Percentiles rank a stretch among this genome's conserved stretches.
Evolutionary conservation across 2,329 filamentous ascomycete species (phyloP).

Genomic region (Arachnopeziza araneosa): DNA sequence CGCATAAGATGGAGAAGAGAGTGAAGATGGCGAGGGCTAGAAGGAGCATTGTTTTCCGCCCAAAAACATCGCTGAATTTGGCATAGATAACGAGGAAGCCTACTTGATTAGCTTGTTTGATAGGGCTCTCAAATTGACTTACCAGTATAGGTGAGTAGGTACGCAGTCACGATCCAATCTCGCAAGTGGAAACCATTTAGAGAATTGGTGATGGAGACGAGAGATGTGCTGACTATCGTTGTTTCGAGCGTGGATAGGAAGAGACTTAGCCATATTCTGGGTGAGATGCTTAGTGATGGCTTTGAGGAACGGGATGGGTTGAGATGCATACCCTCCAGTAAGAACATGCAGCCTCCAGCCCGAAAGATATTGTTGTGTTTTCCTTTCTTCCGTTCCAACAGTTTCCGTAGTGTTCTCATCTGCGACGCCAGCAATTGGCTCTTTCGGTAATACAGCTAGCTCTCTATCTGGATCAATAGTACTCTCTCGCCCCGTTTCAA

Average conservation of each 20-base stretch:
- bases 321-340: not conserved
- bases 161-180: constrained; percentile 13
- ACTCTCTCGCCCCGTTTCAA: too few relatives aligned
- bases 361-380: not conserved
- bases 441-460: not conserved
- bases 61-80: constrained; percentile 16
- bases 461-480: too few relatives aligned
- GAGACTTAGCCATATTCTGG: not conserved
- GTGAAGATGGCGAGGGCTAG: constrained; percentile 7
- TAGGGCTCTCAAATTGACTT: not conserved
- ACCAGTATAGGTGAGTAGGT: constrained; percentile 14
- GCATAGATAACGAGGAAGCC: constrained; percentile 16
- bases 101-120: not conserved
- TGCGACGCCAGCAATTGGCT: not conserved
- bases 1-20: constrained; percentile 10
- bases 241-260: constrained; percentile 15
- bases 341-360: not conserved
- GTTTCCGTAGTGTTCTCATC: not conserved
- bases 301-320: not conserved
- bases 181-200: constrained; percentile 7
- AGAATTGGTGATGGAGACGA: constrained; percentile 11
- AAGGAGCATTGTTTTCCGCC: constrained; percentile 6
- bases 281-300: not conserved
- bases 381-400: not conserved
- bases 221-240: constrained; percentile 13